Evolutionary conservation across 805 yeast genomes (phyloP).

Genomic region (Wickerhamiella alocasiicola): DNA sequence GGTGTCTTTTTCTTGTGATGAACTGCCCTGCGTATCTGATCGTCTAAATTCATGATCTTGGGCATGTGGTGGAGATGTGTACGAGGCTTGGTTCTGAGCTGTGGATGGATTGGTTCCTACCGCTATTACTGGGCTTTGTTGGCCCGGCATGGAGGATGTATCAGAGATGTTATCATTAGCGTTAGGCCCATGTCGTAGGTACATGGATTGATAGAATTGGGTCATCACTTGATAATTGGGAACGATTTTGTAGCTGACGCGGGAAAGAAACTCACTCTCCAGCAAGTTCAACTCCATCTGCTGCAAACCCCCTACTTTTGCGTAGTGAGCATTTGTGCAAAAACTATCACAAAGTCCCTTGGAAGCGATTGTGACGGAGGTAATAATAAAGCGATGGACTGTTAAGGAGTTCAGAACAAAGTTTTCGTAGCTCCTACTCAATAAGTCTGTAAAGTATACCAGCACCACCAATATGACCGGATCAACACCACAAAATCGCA

Average conservation of each 20-base stretch:
- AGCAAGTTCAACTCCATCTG: slow-evolving; percentile 65
- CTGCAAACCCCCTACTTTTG: slow-evolving; percentile 75
- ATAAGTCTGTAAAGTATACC: slow-evolving; percentile 80
- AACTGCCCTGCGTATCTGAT: no score
- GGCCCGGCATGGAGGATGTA: no score
- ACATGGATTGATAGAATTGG: slow-evolving; percentile 28
- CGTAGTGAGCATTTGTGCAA: slow-evolving; percentile 86
- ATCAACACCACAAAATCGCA: slow-evolving; percentile 76
- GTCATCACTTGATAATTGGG: slow-evolving; percentile 32
- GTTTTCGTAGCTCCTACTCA: slow-evolving; percentile 62
- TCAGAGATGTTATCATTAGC: no score
- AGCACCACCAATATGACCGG: slow-evolving; percentile 69
- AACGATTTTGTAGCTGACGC: slow-evolving; percentile 67
- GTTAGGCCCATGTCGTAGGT: slow-evolving; percentile 18
- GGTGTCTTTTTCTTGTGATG: not conserved
- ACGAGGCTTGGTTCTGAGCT: no score
- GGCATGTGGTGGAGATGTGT: no score
- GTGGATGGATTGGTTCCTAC: no score
- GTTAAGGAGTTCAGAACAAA: slow-evolving; percentile 84
- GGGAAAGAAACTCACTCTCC: slow-evolving; percentile 73
- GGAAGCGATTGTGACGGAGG: slow-evolving; percentile 82
- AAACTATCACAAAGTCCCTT: slow-evolving; percentile 80
- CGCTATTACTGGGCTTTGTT: no score
- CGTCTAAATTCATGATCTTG: no score
- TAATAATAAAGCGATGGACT: slow-evolving; percentile 79